phyloP scores from a whole-genome alignment of 2,329 filamentous ascomycete species.

The Diaporthe sp. region DNA sequence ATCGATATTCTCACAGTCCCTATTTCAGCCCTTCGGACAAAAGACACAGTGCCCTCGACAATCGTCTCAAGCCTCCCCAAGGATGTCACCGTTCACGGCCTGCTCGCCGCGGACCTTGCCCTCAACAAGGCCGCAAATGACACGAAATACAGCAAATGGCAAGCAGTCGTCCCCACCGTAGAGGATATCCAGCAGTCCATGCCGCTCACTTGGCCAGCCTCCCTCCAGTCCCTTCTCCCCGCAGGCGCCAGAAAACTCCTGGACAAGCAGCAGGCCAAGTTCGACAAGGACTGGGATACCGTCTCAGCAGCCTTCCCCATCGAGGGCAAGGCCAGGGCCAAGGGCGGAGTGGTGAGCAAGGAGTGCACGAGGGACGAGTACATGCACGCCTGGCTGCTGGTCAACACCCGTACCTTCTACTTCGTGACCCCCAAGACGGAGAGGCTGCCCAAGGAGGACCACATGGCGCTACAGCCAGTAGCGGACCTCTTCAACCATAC shows the following conservation, averaged over 20 bases:
- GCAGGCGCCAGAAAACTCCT: conserved; percentile 60
- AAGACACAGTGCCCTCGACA: conserved; percentile 69
- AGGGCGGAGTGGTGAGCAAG: not conserved
- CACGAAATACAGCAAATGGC: conserved; percentile 69
- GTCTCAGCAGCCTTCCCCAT: conserved; percentile 51
- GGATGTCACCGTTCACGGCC: conserved; percentile 75
- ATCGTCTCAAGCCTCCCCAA: conserved; percentile 67
- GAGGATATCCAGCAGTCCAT: conserved; percentile 67
- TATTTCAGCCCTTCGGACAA: conserved; percentile 72
- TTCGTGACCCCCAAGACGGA: conserved; percentile 63
- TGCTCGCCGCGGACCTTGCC: conserved; percentile 78
- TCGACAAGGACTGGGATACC: conserved; percentile 57
- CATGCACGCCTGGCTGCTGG: conserved; percentile 69
- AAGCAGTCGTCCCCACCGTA: conserved; percentile 74
- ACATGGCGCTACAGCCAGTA: conserved; percentile 79
- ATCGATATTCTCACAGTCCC: conserved; percentile 64
- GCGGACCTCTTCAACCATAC: conserved; percentile 79
- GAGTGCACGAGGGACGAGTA: conserved; percentile 54
- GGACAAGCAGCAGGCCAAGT: conserved; percentile 63
- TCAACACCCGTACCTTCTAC: conserved; percentile 76
- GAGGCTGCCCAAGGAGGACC: conserved; percentile 64
- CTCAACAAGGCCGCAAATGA: conserved; percentile 61
- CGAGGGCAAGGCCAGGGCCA: conserved; percentile 46
- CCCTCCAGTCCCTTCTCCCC: conserved; percentile 64
- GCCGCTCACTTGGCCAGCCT: conserved; percentile 64